phyloP scores from a whole-genome alignment of 257 asterid species.

The Scutellaria baicalensis region DNA sequence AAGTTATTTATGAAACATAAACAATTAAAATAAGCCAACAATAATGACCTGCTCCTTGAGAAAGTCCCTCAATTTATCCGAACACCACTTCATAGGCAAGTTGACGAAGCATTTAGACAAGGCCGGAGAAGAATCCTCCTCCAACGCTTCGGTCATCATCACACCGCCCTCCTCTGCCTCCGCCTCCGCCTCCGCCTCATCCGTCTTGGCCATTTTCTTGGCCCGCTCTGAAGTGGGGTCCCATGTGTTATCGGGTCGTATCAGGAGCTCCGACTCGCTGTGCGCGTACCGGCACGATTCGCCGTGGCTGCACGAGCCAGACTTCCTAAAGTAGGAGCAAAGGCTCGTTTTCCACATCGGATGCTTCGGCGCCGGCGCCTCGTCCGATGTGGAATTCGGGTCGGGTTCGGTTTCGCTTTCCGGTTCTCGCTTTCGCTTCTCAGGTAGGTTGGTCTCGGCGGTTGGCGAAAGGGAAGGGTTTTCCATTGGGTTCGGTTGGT shows the following conservation, averaged over 20 bases:
- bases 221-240: conserved; percentile 94
- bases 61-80: conserved; percentile 63
- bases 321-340: conserved; percentile 77
- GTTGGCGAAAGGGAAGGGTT: conserved; percentile 12
- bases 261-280: conserved; percentile 77
- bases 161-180: conserved; percentile 31
- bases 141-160: conserved; percentile 88
- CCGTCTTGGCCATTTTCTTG: conserved; percentile 54
- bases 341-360: conserved; percentile 84
- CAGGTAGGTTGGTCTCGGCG: conserved; percentile 15
- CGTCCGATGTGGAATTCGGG: conserved; percentile 17
- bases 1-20: background rate
- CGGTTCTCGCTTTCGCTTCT: conserved; percentile 61
- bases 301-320: conserved; percentile 68
- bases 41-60: conserved; percentile 48
- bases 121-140: conserved; percentile 36
- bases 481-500: conserved; percentile 10
- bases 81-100: conserved; percentile 85
- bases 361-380: conserved; percentile 24
- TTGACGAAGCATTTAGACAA: conserved; percentile 70
- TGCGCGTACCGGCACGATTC: conserved; percentile 83
- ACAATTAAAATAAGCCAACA: background rate
- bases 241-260: conserved; percentile 77
- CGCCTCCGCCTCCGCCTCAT: conserved; percentile 17
- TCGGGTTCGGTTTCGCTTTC: conserved; percentile 25